Percentiles rank a stretch among this genome's conserved stretches.
Evolutionary conservation across 1,284 basidiomycete genomes (phyloP).

Genomic region (Papiliotrema fonsecae): DNA sequence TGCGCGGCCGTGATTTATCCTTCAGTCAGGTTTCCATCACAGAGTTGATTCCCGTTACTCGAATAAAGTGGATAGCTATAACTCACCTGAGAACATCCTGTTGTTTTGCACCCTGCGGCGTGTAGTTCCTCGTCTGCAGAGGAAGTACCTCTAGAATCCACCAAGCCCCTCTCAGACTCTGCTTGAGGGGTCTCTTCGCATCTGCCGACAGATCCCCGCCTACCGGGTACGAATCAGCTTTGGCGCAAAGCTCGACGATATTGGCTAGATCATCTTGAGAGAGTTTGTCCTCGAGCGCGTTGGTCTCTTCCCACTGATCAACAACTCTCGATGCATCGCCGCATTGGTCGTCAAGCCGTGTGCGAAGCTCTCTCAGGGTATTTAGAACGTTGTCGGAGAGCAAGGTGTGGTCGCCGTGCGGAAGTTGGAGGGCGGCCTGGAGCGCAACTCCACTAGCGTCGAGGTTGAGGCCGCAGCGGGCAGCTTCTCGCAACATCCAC

Average conservation of each 20-base stretch:
- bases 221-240: not conserved
- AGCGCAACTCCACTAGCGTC: constrained; percentile 11
- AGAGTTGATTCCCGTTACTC: not conserved
- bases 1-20: constrained; percentile 4
- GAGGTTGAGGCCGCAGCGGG: constrained; percentile 17
- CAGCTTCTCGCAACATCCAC: constrained; percentile 42
- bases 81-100: constrained; percentile 10
- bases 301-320: not conserved
- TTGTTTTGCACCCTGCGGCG: not conserved
- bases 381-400: not conserved
- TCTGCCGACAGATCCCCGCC: not conserved
- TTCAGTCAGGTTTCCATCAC: not conserved
- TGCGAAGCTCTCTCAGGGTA: not conserved
- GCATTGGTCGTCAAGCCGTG: not conserved
- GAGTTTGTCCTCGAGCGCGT: not conserved
- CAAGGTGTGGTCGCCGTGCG: not conserved
- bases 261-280: not conserved
- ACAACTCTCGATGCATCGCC: not conserved
- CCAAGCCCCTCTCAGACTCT: constrained; percentile 10
- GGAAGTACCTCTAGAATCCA: constrained; percentile 11
- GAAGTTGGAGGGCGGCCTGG: constrained; percentile 6
- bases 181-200: not conserved
- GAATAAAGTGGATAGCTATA: not conserved
- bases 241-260: not conserved
- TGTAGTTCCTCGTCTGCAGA: constrained; percentile 15